Conservation (phyloP, 2,329 filamentous ascomycete species). For the Botrytis cinerea region DNA sequence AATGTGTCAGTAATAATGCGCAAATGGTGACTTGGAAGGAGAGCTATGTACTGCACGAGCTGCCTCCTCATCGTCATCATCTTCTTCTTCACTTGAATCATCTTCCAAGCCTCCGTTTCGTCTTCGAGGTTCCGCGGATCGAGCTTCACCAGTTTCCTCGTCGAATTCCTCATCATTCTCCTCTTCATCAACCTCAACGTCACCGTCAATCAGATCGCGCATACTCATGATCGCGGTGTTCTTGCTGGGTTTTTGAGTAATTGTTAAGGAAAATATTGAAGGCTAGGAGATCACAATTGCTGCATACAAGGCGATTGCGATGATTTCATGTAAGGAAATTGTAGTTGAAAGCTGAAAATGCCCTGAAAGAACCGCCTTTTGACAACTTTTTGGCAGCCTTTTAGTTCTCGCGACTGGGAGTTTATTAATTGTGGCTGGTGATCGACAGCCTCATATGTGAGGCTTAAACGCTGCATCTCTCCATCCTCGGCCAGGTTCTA, state of each 20-base stretch:
- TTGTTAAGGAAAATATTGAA: slow-evolving; percentile 3
- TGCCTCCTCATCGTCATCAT: slow-evolving; percentile 88
- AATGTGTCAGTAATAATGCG: slow-evolving; percentile 28
- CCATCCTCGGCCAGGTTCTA: neutral
- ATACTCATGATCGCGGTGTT: slow-evolving; percentile 59
- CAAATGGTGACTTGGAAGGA: slow-evolving; percentile 20
- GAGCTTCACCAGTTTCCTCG: slow-evolving; percentile 68
- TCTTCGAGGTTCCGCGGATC: slow-evolving; percentile 44
- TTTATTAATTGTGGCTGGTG: slow-evolving; percentile 12
- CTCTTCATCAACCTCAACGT: slow-evolving; percentile 85
- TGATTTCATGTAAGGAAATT: neutral
- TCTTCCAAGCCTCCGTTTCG: slow-evolving; percentile 51
- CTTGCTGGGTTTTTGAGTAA: slow-evolving; percentile 16
- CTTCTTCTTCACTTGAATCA: slow-evolving; percentile 90
- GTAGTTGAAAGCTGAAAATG: slow-evolving; percentile 12
- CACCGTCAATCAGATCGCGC: slow-evolving; percentile 77
- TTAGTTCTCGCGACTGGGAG: slow-evolving; percentile 25
- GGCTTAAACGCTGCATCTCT: neutral
- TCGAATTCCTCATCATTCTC: slow-evolving; percentile 80
- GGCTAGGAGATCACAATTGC: neutral
- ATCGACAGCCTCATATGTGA: neutral
- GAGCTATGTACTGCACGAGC: slow-evolving; percentile 63
- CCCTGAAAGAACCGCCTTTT: slow-evolving; percentile 6
- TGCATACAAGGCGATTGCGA: slow-evolving; percentile 3
- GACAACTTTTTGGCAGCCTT: slow-evolving; percentile 22